Evolutionary conservation across 208 protist species (phyloP).

Genomic region (Willaertia magna): DNA sequence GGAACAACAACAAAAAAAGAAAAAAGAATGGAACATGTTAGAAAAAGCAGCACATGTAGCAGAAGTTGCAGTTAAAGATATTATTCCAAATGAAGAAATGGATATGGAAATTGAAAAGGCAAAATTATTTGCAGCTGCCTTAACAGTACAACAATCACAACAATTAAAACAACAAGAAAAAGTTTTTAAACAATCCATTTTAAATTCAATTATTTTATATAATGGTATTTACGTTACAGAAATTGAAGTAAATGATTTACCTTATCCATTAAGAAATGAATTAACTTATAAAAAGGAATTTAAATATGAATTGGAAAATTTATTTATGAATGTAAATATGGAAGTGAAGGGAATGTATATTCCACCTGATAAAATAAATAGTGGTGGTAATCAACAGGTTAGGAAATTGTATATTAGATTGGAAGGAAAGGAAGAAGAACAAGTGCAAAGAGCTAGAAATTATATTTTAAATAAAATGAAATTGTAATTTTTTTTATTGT

Average conservation of each 20-base stretch:
- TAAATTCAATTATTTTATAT: background rate
- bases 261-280: background rate
- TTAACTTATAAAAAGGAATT: background rate
- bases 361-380: background rate
- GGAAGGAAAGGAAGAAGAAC: background rate
- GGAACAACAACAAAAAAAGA: background rate
- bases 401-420: background rate
- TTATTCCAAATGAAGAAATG: background rate
- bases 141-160: background rate
- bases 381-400: background rate
- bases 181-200: background rate
- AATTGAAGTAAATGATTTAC: constrained; percentile 8
- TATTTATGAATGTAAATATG: background rate
- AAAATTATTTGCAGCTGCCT: background rate
- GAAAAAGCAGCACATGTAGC: background rate
- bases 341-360: background rate
- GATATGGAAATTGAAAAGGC: background rate
- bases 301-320: background rate
- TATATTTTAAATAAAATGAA: background rate
- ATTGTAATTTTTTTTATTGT: no score
- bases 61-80: background rate
- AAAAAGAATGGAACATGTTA: background rate
- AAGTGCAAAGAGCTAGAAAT: background rate
- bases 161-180: background rate
- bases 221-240: background rate